phyloP scores from a whole-genome alignment of 306 rosid species.

The Quercus variabilis region DNA sequence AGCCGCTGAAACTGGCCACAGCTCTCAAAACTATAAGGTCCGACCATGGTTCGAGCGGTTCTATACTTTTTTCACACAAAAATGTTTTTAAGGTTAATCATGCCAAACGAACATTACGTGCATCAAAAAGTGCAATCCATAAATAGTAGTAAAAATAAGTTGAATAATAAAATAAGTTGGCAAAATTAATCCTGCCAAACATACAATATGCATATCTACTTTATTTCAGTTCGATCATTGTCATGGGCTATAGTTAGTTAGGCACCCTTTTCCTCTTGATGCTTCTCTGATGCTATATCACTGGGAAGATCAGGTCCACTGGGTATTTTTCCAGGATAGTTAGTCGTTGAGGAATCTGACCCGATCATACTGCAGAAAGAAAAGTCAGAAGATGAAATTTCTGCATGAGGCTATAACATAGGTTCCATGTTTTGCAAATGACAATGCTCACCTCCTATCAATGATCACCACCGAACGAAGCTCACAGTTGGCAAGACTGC shows the following conservation, averaged over 20 bases:
- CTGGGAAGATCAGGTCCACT: slow-evolving; percentile 71
- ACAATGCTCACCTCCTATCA: slow-evolving; percentile 65
- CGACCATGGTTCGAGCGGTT: accelerated
- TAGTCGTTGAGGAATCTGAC: slow-evolving; percentile 54
- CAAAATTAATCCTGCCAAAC: no score
- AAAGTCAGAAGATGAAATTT: background rate
- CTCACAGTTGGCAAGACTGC: slow-evolving; percentile 87
- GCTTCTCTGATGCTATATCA: slow-evolving; percentile 56
- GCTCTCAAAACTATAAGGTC: no score
- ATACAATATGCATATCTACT: background rate
- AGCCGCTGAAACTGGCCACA: no score
- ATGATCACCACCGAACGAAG: slow-evolving; percentile 78
- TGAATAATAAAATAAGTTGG: no score
- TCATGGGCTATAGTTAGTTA: slow-evolving; percentile 11
- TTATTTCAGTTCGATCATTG: background rate
- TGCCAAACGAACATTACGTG: no score
- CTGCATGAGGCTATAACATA: slow-evolving; percentile 1
- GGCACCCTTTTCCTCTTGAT: slow-evolving; percentile 22
- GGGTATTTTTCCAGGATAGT: slow-evolving; percentile 73
- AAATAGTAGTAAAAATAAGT: no score
- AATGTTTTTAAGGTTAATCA: no score
- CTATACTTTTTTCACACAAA: no score
- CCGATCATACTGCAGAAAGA: slow-evolving; percentile 56
- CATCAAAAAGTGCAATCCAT: no score
- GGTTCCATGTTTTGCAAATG: background rate